Conservation (phyloP, 176 grass and related monocot species). For the Triticum timopheevii region DNA sequence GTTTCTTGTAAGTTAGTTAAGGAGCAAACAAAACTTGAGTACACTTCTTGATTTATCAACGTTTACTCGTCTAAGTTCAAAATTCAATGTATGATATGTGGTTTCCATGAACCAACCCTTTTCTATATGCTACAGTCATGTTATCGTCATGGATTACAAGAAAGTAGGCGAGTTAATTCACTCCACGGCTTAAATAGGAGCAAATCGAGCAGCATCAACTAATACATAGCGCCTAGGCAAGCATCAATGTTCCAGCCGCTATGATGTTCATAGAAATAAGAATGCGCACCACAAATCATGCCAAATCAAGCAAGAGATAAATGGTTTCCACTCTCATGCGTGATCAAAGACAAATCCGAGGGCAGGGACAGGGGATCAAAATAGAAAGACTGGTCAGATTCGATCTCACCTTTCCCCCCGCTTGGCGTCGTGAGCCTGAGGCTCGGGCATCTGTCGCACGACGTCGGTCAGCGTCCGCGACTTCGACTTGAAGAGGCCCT, state of each 20-base stretch:
- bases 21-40: slow-evolving; percentile 28
- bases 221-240: neutral
- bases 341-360: neutral
- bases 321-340: neutral
- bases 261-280: neutral
- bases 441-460: slow-evolving; percentile 63
- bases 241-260: neutral
- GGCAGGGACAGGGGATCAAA: neutral
- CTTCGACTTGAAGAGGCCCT: slow-evolving; percentile 83
- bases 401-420: slow-evolving; percentile 76
- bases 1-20: slow-evolving; percentile 1
- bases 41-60: neutral
- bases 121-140: neutral
- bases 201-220: neutral
- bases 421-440: slow-evolving; percentile 42
- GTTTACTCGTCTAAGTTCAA: no score
- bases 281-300: neutral
- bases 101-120: neutral
- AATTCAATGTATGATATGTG: no score
- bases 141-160: neutral
- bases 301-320: neutral
- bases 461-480: slow-evolving; percentile 62
- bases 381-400: neutral
- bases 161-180: neutral
- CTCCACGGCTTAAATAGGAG: neutral